phyloP scores from a whole-genome alignment of 2,329 filamentous ascomycete genomes.

The Didymella glomerata region DNA sequence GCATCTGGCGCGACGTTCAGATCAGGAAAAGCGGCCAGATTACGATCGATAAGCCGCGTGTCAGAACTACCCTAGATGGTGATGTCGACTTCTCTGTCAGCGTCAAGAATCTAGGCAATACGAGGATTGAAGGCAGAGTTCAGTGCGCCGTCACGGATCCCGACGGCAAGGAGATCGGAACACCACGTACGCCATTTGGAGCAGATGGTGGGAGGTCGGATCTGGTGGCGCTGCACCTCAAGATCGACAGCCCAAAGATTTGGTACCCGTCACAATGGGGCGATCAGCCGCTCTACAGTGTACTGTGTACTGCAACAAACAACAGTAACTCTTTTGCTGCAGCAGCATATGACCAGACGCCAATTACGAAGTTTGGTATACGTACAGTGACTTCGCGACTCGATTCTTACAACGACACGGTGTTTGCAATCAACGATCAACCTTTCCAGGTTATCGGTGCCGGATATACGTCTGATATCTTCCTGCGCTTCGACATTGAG shows the following conservation, averaged over 20 bases:
- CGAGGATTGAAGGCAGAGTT: constrained; percentile 4
- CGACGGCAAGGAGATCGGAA: constrained; percentile 22
- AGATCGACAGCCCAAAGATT: constrained; percentile 57
- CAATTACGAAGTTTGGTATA: constrained; percentile 59
- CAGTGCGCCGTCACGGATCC: constrained; percentile 22
- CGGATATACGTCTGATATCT: constrained; percentile 69
- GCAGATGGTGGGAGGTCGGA: constrained; percentile 38
- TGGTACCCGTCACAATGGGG: constrained; percentile 73
- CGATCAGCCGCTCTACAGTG: constrained; percentile 61
- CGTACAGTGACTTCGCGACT: constrained; percentile 62
- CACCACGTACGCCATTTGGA: constrained; percentile 16
- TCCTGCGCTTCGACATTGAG: constrained; percentile 63
- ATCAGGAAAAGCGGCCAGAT: constrained; percentile 63
- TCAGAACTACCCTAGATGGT: constrained; percentile 32
- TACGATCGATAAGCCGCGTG: constrained; percentile 49
- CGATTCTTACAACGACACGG: constrained; percentile 62
- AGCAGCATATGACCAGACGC: constrained; percentile 47
- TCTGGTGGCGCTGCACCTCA: constrained; percentile 52
- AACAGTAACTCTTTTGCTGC: constrained; percentile 25
- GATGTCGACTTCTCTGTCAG: constrained; percentile 33
- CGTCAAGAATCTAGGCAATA: constrained; percentile 30
- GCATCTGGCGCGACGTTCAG: constrained; percentile 68
- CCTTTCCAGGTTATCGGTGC: constrained; percentile 69
- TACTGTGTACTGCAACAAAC: constrained; percentile 35
- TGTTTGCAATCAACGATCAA: constrained; percentile 64